Evolutionary conservation across 805 yeast species (phyloP).

Genomic region (Priceomyces castillae): DNA sequence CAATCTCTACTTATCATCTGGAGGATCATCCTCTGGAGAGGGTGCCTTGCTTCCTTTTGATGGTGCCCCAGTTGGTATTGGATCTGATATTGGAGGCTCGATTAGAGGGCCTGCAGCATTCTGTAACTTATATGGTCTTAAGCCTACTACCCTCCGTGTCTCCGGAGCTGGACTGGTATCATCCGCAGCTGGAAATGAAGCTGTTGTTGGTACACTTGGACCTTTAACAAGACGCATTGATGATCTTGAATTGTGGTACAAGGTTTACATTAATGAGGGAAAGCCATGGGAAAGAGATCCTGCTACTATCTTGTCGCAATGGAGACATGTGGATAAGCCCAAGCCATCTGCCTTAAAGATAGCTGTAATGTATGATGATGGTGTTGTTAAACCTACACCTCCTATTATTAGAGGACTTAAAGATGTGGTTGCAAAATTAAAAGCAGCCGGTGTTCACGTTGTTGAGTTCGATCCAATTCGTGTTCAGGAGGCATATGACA

Average conservation of each 20-base stretch:
- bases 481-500: conserved; percentile 56
- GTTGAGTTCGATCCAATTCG: conserved; percentile 57
- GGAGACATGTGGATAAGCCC: conserved; percentile 47
- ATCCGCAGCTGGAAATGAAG: conserved; percentile 61
- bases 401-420: conserved; percentile 59
- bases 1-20: conserved; percentile 38
- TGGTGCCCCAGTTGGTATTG: conserved; percentile 39
- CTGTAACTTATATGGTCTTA: conserved; percentile 40
- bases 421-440: conserved; percentile 51
- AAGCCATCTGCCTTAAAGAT: conserved; percentile 48
- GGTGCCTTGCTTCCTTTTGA: conserved; percentile 43
- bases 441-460: conserved; percentile 57
- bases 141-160: conserved; percentile 41
- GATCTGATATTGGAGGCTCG: conserved; percentile 45
- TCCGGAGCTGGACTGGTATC: conserved; percentile 46
- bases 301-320: conserved; percentile 47
- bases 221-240: conserved; percentile 65
- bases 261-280: conserved; percentile 56
- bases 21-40: conserved; percentile 47
- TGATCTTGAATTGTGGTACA: conserved; percentile 70
- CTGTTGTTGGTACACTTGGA: conserved; percentile 64
- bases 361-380: conserved; percentile 64
- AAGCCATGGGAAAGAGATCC: conserved; percentile 60
- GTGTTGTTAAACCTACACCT: conserved; percentile 63
- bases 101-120: conserved; percentile 44